Conservation (phyloP, 2,329 filamentous ascomycete genomes). For the Trichoderma atroviride region DNA sequence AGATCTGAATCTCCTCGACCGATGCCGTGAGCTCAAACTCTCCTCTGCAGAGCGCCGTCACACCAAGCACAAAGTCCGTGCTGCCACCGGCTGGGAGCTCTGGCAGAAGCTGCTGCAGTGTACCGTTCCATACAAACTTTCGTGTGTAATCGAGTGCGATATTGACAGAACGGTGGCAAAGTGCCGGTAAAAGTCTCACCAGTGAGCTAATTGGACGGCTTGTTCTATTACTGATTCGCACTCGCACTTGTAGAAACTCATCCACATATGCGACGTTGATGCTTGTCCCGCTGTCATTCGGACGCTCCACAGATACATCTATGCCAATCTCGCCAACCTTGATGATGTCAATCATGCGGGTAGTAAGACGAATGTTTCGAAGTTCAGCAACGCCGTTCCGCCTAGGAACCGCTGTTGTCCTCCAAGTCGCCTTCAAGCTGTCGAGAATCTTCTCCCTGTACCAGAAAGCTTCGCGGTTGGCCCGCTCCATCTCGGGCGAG, state of each 20-base stretch:
- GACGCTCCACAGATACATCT: conserved; percentile 56
- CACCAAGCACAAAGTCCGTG: conserved; percentile 66
- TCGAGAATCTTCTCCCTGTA: conserved; percentile 81
- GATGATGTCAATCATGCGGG: conserved; percentile 81
- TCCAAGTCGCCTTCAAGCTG: conserved; percentile 72
- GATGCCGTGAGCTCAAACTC: conserved; percentile 80
- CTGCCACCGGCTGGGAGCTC: conserved; percentile 60
- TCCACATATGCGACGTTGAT: conserved; percentile 42
- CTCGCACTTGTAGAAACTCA: conserved; percentile 67
- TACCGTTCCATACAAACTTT: conserved; percentile 82
- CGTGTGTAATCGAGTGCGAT: conserved; percentile 79
- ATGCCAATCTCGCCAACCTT: conserved; percentile 78
- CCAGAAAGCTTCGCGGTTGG: conserved; percentile 85
- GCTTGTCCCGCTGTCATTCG: conserved; percentile 8
- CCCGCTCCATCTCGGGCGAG: conserved; percentile 76
- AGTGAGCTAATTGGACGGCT: conserved; percentile 68
- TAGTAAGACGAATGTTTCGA: conserved; percentile 70
- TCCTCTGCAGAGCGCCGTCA: conserved; percentile 76
- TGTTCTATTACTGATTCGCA: conserved; percentile 76
- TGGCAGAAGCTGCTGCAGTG: conserved; percentile 74
- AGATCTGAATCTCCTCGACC: conserved; percentile 75
- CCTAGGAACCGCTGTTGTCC: conserved; percentile 52
- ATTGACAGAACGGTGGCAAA: conserved; percentile 71
- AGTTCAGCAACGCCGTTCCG: conserved; percentile 73
- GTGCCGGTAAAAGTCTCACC: conserved; percentile 73